Base-by-base conservation (phyloP, 345 rosid genomes). In the Erysimum cheiranthoides region DNA sequence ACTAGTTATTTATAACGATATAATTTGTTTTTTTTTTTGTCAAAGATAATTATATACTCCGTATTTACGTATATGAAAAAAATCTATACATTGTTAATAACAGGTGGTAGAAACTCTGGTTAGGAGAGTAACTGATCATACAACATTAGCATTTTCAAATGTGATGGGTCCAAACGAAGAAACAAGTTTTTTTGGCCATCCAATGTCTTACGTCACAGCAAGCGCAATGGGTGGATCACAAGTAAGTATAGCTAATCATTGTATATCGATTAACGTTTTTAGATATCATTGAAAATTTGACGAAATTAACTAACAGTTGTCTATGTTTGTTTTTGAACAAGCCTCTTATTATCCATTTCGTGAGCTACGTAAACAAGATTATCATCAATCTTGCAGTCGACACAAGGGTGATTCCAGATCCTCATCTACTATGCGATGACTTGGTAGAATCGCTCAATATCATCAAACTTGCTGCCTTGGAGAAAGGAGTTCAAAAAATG, bases 341-440 rank as follows among this genome's bases (percentile, higher is more conserved):
- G 95, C 93, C 95, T 30, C 16, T 89, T 78, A 86, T 88, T 12
- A 31, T 86, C 4, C 93, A 91, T 72, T 89, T 59, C 66, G 95
- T 86, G 39, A 91, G 90, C 60, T 85, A 91, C 67, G 75, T 64
- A 17, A 73, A 88, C 39, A 89, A 82, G 79, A 81, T 89, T 86
- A 80, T 73, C 2, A 70, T 91, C 35, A 82, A 77, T 74, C 8
- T 89, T 10, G 82, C 89, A 2, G 90, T 82, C 32, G 95, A 91
- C 53, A 87, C 87, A 18, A 75, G 78, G 5, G 85, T 81, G 25
- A 84, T 91, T 74, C 82, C 87, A 4, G 80, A 91, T 73, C 89
- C 95, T 77, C 85, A 85, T 32, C 73, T 30, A 45, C 85, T 91
- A 13, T 85, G 87, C 5, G 83, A 82, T 1, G 87, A 85, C 73